Base-by-base conservation (phyloP, 441 rosid genomes). In the Mallotus repandus region DNA sequence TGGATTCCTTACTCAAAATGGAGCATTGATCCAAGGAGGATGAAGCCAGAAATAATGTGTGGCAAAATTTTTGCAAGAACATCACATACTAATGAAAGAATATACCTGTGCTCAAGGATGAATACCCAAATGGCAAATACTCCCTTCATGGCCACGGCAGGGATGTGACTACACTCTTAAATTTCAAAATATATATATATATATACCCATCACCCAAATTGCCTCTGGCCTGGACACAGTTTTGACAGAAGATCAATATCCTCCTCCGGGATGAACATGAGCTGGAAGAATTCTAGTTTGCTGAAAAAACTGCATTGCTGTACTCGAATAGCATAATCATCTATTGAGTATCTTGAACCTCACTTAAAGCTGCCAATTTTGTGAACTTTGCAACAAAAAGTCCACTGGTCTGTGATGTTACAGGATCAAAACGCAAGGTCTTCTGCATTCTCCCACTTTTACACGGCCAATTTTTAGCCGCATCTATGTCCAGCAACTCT, bases 341-440 rank as follows among this genome's bases (percentile, higher is more conserved):
- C 16, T 12, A 38, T 13, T 19, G 1, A 35, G 49, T 13, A 71
- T 46, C 49, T 56, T 22, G 18, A 25, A 58, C 71, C 68, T 65
- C 22, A 29, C 29, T 67, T 71, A 57, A 35, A 43, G 32, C 14
- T 19, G 59, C 74, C 22, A 68, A 55, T 70, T 92, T 94, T 61
- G 80, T 86, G 77, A 94, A 84, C 76, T 84, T 95, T 12, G 93
- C 98, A 14, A 95, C 79, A 50, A 92, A 95, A 68, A 95, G 98
- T 63, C 99, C 99, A 69, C 98, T 95, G 46, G 98, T 95, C 83
- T 86, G 85, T 57, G 99, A 95, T 46, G 90, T 83, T 10, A 77
- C 74, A 12, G 98, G 96, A 79, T 89, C 94, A 61, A 95, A 95
- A 55, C 98, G 93, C 69, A 88, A 74, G 46, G 95, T 92, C 79